Evolutionary conservation across 2,329 filamentous ascomycete species (phyloP).

Genomic region (Tolypocladium album): DNA sequence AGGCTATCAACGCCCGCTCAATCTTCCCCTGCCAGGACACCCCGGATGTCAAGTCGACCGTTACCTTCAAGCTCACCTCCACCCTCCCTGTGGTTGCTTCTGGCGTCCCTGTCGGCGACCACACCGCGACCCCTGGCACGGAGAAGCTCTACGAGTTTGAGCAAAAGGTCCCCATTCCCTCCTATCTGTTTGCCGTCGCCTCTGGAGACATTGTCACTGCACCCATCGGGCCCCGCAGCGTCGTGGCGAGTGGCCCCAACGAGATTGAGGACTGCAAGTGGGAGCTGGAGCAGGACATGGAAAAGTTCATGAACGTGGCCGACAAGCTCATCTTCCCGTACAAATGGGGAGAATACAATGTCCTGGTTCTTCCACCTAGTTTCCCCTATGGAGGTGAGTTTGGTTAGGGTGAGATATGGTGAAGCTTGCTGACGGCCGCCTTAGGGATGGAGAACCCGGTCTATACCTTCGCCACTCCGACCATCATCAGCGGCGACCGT

Average conservation of each 20-base stretch:
- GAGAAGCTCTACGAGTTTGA: conserved; percentile 71
- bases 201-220: conserved; percentile 76
- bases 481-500: conserved; percentile 80
- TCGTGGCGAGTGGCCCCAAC: conserved; percentile 80
- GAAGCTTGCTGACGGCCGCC: conserved; percentile 4
- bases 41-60: conserved; percentile 93
- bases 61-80: conserved; percentile 79
- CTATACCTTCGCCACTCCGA: conserved; percentile 91
- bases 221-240: conserved; percentile 75
- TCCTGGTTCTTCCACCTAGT: conserved; percentile 77
- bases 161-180: conserved; percentile 86
- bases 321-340: conserved; percentile 80
- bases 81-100: conserved; percentile 85
- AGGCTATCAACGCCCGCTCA: conserved; percentile 89
- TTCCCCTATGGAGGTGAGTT: conserved; percentile 73
- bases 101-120: conserved; percentile 50
- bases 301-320: conserved; percentile 80
- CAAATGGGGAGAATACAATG: conserved; percentile 91
- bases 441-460: conserved; percentile 81
- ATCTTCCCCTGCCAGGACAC: conserved; percentile 97
- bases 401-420: background rate
- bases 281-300: conserved; percentile 85
- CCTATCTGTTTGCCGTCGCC: conserved; percentile 90
- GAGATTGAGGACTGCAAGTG: conserved; percentile 75
- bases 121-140: conserved; percentile 30